Evolutionary conservation across 257 asterid species (phyloP).

Genomic region (Verbena officinalis): DNA sequence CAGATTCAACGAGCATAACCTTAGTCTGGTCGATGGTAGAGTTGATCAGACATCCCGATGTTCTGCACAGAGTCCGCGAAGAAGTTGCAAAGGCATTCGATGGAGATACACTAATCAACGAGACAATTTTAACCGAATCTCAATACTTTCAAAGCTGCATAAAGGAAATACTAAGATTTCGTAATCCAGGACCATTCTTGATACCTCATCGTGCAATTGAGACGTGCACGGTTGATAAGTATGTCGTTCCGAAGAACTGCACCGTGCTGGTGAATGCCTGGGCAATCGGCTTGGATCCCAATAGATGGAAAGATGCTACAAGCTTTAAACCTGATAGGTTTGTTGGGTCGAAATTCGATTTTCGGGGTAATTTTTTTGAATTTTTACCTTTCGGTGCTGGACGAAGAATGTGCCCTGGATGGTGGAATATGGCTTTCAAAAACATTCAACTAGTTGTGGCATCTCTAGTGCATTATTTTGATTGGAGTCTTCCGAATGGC

Average conservation of each 20-base stretch:
- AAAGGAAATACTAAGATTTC: constrained; percentile 30
- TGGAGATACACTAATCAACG: neutral
- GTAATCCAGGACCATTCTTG: constrained; percentile 25
- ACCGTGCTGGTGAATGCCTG: constrained; percentile 32
- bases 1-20: neutral
- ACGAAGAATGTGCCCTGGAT: constrained; percentile 33
- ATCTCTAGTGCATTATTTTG: constrained; percentile 18
- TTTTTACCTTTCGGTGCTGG: constrained; percentile 31
- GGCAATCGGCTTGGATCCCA: constrained; percentile 24
- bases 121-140: neutral
- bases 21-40: constrained; percentile 22
- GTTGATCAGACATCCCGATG: neutral
- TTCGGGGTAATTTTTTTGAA: neutral
- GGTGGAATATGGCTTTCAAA: constrained; percentile 8
- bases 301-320: constrained; percentile 10
- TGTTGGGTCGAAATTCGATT: constrained; percentile 10
- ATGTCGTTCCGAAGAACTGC: constrained; percentile 29
- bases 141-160: constrained; percentile 22
- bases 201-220: constrained; percentile 31
- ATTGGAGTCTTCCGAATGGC: constrained; percentile 28
- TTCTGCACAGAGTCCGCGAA: neutral
- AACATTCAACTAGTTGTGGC: constrained; percentile 16
- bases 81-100: constrained; percentile 5
- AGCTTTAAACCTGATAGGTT: constrained; percentile 32
- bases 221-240: constrained; percentile 12